phyloP scores from a whole-genome alignment of 352 stramenopile genomes.

The Phytophthora tubulina region DNA sequence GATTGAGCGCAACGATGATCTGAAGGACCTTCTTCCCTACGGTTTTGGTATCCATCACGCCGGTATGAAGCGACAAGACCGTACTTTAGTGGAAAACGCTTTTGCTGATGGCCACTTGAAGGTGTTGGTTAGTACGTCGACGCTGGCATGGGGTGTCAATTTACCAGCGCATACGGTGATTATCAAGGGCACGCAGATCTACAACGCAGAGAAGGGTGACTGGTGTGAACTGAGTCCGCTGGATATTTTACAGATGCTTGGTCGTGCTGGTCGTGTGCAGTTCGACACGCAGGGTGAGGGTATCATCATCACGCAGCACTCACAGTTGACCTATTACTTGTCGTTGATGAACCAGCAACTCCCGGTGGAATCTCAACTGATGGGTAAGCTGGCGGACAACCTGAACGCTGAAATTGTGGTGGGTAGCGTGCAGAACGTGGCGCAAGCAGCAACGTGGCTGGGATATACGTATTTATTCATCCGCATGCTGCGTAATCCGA shows the following conservation, averaged over 20 bases:
- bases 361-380: constrained; percentile 99
- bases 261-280: constrained; percentile 97
- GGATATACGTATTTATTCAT: constrained; percentile 99
- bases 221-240: constrained; percentile 99
- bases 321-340: constrained; percentile 99
- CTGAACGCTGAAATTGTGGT: constrained; percentile 99
- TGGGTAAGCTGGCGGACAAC: constrained; percentile 97
- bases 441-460: constrained; percentile 98
- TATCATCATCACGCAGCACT: constrained; percentile 99
- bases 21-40: constrained; percentile 99
- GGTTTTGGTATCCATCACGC: constrained; percentile 99
- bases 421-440: constrained; percentile 95
- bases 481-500: constrained; percentile 98
- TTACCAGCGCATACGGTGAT: constrained; percentile 99
- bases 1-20: constrained; percentile 95
- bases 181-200: constrained; percentile 99
- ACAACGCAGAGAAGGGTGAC: constrained; percentile 97
- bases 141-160: constrained; percentile 99
- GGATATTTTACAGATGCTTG: constrained; percentile 99
- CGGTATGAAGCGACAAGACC: constrained; percentile 97
- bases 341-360: constrained; percentile 99
- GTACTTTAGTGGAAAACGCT: constrained; percentile 98
- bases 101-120: constrained; percentile 98
- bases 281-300: constrained; percentile 98
- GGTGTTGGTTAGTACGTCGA: constrained; percentile 98